Evolutionary conservation across 1,139 yeast species (phyloP).

Genomic region (Geotrichum europaeum): DNA sequence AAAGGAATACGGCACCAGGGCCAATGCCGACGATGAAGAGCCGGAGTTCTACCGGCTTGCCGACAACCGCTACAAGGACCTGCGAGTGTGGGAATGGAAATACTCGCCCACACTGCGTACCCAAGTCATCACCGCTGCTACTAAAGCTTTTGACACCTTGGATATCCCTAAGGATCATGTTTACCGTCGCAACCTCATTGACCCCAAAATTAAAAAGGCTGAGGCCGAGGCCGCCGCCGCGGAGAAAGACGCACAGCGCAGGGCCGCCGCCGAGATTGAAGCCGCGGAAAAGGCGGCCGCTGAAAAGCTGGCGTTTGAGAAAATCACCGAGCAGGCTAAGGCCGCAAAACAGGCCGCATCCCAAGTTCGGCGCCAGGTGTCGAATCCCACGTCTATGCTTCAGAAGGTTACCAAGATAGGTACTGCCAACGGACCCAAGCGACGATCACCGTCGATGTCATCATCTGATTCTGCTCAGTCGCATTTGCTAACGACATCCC

Average conservation of each 20-base stretch:
- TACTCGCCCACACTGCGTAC: conserved; percentile 33
- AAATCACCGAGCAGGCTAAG: background rate
- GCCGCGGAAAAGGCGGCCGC: conserved; percentile 13
- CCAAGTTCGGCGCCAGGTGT: background rate
- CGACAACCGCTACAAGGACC: conserved; percentile 32
- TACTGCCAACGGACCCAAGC: background rate
- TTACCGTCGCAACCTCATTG: conserved; percentile 30
- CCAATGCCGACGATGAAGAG: background rate
- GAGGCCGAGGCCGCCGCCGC: conserved; percentile 13
- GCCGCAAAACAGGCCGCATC: background rate
- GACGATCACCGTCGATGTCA: conserved; percentile 3
- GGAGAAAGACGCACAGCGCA: conserved; percentile 7
- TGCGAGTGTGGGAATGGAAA: conserved; percentile 38
- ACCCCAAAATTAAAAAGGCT: conserved; percentile 28
- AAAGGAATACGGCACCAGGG: conserved; percentile 26
- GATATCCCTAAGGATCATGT: conserved; percentile 30
- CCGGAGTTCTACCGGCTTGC: conserved; percentile 21
- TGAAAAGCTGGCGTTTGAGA: conserved; percentile 10
- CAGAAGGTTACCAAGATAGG: conserved; percentile 10
- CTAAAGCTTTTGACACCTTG: conserved; percentile 32
- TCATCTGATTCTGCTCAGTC: background rate
- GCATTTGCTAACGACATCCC: background rate
- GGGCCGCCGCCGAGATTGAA: conserved; percentile 11
- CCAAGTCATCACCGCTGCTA: conserved; percentile 29
- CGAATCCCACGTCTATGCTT: conserved; percentile 1